Conservation (phyloP, 257 asterid species). For the Scutellaria barbata region DNA sequence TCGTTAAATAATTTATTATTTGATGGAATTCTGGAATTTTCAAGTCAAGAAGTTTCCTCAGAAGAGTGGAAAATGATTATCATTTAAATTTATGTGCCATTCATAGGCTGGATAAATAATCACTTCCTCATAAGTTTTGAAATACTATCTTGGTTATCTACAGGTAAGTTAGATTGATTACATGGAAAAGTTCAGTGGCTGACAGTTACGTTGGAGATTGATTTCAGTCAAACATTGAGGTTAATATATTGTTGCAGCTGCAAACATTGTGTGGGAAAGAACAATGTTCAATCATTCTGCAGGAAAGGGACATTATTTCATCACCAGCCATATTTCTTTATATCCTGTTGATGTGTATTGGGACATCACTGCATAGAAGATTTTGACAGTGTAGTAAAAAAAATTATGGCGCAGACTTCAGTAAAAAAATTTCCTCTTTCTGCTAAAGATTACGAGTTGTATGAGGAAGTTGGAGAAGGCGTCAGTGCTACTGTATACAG, state of each 20-base stretch:
- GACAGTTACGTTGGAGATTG: conserved; percentile 21
- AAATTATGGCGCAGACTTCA: conserved; percentile 53
- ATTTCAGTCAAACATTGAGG: conserved; percentile 12
- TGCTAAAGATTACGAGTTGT: conserved; percentile 68
- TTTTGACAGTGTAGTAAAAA: conserved; percentile 40
- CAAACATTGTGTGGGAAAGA: conserved; percentile 31
- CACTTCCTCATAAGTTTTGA: conserved; percentile 25
- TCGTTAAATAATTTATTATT: too few relatives aligned
- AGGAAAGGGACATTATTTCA: conserved; percentile 40
- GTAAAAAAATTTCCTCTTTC: conserved; percentile 70
- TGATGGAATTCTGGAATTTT: conserved; percentile 26
- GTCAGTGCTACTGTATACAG: conserved; percentile 89
- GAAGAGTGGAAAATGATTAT: conserved; percentile 15
- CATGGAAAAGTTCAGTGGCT: conserved; percentile 10
- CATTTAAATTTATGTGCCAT: conserved; percentile 1
- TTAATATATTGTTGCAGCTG: conserved; percentile 38
- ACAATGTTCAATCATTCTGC: conserved; percentile 44
- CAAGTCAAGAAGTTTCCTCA: neutral
- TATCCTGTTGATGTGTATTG: conserved; percentile 38
- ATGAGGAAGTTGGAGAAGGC: conserved; percentile 96
- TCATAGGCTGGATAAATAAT: conserved; percentile 25
- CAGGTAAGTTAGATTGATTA: conserved; percentile 22
- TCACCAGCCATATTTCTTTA: conserved; percentile 34
- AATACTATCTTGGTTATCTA: neutral
- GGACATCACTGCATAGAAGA: conserved; percentile 38